A percentile compares a stretch with the other conserved stretches of the same genome.
These are phyloP conservation scores for fission yeast (Schizosaccharomyces pombe) DNA, from an alignment of 805 yeast genomes.

Conservation along the genomic window DNA sequence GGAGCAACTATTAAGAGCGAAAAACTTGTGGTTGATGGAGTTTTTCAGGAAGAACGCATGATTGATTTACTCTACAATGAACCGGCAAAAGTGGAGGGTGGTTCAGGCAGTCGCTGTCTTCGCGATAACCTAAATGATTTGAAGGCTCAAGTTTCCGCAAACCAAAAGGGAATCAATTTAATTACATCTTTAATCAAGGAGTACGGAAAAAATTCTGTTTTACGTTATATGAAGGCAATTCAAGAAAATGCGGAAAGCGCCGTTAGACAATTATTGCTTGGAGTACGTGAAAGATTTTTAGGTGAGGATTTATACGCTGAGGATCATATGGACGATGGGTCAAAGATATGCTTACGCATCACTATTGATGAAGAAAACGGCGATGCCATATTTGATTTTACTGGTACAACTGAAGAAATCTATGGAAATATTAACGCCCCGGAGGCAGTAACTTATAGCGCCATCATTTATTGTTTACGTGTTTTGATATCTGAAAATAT, in stretches of 20 bases:
- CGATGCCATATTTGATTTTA: constrained; percentile 55
- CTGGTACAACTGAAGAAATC: constrained; percentile 67
- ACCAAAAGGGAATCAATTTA: constrained; percentile 57
- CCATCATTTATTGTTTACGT: constrained; percentile 66
- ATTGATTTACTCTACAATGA: constrained; percentile 37
- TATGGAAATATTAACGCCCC: constrained; percentile 89
- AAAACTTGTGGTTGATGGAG: constrained; percentile 44
- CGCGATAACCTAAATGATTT: constrained; percentile 66
- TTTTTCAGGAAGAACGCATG: constrained; percentile 51
- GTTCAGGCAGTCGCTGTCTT: constrained; percentile 70
- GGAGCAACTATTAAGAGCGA: constrained; percentile 75
- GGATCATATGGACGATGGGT: constrained; percentile 68
- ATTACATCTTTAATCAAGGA: constrained; percentile 37
- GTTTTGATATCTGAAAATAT: constrained; percentile 68
- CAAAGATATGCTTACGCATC: constrained; percentile 35
- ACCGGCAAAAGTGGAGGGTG: constrained; percentile 64
- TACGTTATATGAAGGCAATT: constrained; percentile 58
- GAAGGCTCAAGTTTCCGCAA: constrained; percentile 74
- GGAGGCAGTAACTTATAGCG: constrained; percentile 66
- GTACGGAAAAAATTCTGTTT: constrained; percentile 34
- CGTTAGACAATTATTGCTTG: constrained; percentile 32
- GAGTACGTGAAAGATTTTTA: constrained; percentile 20
- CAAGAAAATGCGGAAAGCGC: constrained; percentile 56
- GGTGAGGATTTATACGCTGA: constrained; percentile 23
- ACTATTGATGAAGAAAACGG: constrained; percentile 25